Evolutionary conservation across 2,329 filamentous ascomycete species (phyloP).

Genomic region (Colletotrichum falcatum): DNA sequence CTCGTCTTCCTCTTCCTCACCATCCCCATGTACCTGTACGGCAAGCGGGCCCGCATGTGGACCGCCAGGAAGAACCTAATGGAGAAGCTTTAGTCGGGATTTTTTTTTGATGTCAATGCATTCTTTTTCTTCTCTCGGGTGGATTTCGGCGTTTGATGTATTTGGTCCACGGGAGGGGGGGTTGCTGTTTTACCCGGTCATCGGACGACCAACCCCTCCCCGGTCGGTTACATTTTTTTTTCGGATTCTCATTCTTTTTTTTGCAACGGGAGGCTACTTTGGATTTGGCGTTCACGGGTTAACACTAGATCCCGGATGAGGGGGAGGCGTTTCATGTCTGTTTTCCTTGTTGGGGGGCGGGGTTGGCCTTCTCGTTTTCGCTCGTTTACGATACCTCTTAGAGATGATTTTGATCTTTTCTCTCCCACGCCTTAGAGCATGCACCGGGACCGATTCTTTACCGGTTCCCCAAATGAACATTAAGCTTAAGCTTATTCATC

Average conservation of each 20-base stretch:
- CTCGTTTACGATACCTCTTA: background rate
- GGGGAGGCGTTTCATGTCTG: background rate
- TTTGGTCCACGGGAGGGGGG: too few species aligned
- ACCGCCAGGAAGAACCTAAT: conserved; percentile 87
- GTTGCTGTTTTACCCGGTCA: background rate
- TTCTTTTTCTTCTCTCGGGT: too few species aligned
- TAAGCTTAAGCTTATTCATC: background rate
- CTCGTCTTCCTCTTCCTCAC: conserved; percentile 78
- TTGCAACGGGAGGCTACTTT: background rate
- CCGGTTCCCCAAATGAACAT: background rate
- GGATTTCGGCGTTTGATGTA: background rate
- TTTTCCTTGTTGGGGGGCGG: too few species aligned
- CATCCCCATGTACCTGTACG: conserved; percentile 94
- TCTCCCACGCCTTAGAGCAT: background rate
- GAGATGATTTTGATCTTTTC: background rate
- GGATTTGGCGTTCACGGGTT: background rate
- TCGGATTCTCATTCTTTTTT: too few species aligned
- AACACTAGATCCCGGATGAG: background rate
- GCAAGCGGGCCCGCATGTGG: conserved; percentile 94
- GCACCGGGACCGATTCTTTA: background rate
- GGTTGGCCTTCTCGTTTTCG: background rate
- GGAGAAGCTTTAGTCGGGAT: conserved; percentile 71
- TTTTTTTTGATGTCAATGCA: background rate
- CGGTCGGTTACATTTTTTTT: background rate
- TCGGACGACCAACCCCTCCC: background rate